Base-by-base conservation (phyloP, 1,139 yeast genomes). In the Scheffersomyces lignicola region DNA sequence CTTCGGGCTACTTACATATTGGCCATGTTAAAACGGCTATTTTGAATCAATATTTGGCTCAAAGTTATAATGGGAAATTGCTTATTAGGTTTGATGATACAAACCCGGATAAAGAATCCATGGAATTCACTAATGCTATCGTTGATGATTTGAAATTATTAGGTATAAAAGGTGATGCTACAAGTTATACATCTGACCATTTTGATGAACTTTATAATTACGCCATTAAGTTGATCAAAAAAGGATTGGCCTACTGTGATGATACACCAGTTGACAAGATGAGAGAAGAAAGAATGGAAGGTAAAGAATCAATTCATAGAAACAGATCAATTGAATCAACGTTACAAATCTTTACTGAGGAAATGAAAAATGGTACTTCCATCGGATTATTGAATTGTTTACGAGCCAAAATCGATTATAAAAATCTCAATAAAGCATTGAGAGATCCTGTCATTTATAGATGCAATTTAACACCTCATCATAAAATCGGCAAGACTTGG, bases 21-120 rank as follows among this genome's bases (percentile, higher is more conserved):
- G 97, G 97, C 46, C 97, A 88, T 58, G 96, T 96, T 43, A 88
- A 88, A 65, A 96, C 96, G 37, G 96, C 96, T 36, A 71, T 88
- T 41, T 73, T 88, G 56, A 88, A 88, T 70, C 88, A 88, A 65
- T 87, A 86, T 67, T 88, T 87, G 67, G 96, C 97, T 34, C 80
- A 85, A 48, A 80, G 77, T 52, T 87, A 87, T 73, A 82, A 88
- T 55, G 97, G 97, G 60, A 87, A 87, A 64, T 74, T 88, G 58
- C 85, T 88, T 56, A 80, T 88, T 54, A 79, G 97, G 64, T 89
- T 88, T 58, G 97, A 88, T 58, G 97, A 88, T 59, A 88, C 97
- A 43, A 88, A 88, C 63, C 97, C 97, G 31, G 77, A 88, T 37
- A 88, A 88, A 69, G 97, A 88, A 68, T 86, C 83, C 67, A 78